A percentile compares a stretch with the other conserved stretches of the same genome.
Evolutionary conservation across 805 yeast genomes (phyloP).

Genomic region (Pichia nakasei): DNA sequence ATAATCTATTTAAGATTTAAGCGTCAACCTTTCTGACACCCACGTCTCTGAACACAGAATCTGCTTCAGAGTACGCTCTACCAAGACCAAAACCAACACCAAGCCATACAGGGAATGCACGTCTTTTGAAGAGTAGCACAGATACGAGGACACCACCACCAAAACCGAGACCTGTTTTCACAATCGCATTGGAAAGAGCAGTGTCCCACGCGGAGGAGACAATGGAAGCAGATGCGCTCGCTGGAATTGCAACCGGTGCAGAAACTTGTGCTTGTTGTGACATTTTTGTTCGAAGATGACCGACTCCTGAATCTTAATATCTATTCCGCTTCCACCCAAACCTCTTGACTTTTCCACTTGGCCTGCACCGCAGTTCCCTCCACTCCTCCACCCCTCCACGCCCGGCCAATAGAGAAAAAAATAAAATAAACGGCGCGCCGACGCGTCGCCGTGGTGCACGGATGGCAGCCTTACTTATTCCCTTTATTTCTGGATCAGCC

Average conservation of each 20-base stretch:
- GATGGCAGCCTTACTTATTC: too few species aligned
- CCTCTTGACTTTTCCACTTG: not conserved
- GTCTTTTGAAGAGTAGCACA: conserved; percentile 81
- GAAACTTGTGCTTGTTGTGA: conserved; percentile 1
- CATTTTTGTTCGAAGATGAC: not conserved
- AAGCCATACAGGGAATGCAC: conserved; percentile 96
- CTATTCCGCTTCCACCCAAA: too few species aligned
- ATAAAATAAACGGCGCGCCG: too few species aligned
- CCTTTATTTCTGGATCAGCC: too few species aligned
- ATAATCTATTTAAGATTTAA: conserved; percentile 19
- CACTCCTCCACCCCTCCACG: too few species aligned
- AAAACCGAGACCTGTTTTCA: conserved; percentile 92
- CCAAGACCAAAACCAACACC: conserved; percentile 98
- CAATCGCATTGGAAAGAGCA: conserved; percentile 86
- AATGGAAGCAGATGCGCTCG: conserved; percentile 24
- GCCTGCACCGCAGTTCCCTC: too few species aligned
- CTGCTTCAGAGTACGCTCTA: conserved; percentile 97
- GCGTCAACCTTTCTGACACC: conserved; percentile 72
- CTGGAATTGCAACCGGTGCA: conserved; percentile 12
- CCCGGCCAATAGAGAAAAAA: too few species aligned
- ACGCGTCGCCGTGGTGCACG: too few species aligned
- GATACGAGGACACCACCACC: conserved; percentile 95
- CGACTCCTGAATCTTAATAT: too few species aligned
- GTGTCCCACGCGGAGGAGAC: conserved; percentile 68
- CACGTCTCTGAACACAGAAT: conserved; percentile 83